Evolutionary conservation across 176 grass and related monocot genomes (phyloP).

Genomic region (Triticum timopheevii): DNA sequence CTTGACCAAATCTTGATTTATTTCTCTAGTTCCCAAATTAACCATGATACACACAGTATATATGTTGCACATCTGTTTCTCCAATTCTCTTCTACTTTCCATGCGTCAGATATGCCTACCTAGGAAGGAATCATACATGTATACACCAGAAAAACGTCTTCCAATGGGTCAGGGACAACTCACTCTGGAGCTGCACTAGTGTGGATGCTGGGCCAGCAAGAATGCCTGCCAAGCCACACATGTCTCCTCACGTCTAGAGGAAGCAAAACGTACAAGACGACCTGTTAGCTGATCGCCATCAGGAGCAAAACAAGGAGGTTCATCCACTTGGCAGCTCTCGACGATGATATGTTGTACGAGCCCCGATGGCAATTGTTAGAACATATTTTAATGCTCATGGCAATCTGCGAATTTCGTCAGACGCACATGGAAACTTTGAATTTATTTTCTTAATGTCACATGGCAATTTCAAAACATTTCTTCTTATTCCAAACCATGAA

Average conservation of each 20-base stretch:
- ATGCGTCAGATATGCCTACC: not conserved
- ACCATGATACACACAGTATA: not conserved
- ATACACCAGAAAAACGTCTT: slow-evolving; percentile 14
- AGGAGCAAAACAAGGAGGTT: slow-evolving; percentile 69
- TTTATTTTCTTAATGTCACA: too few relatives aligned
- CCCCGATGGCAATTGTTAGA: slow-evolving; percentile 19
- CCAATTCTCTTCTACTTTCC: not conserved
- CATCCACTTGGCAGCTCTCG: slow-evolving; percentile 55
- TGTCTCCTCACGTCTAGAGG: slow-evolving; percentile 53
- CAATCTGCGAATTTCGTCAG: too few relatives aligned
- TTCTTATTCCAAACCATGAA: too few relatives aligned
- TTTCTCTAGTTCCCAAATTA: not conserved
- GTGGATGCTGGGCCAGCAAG: slow-evolving; percentile 38
- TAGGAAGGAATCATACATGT: slow-evolving; percentile 6
- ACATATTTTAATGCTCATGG: too few relatives aligned
- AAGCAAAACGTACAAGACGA: slow-evolving; percentile 61
- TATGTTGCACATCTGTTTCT: not conserved
- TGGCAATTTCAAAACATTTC: too few relatives aligned
- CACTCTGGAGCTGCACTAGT: slow-evolving; percentile 34
- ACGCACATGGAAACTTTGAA: too few relatives aligned
- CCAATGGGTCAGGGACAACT: not conserved
- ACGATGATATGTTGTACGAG: slow-evolving; percentile 72
- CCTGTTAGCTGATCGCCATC: slow-evolving; percentile 69
- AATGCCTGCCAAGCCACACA: not conserved
- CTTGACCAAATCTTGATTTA: not conserved